These are phyloP conservation scores for Kwoniella europaea DNA, from an alignment of 768 basidiomycete species.

Conservation along the genomic window DNA sequence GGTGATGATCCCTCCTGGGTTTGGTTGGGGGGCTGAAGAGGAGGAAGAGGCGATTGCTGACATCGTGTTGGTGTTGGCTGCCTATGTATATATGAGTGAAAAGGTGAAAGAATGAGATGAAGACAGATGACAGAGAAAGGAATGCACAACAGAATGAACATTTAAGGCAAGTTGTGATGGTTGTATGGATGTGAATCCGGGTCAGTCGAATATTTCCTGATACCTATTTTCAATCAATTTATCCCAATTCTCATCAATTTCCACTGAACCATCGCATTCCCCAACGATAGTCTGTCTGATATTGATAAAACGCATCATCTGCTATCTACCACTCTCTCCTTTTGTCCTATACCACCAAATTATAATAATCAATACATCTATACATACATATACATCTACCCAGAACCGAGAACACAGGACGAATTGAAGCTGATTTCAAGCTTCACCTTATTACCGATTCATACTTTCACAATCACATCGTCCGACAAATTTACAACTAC, in stretches of 20 bases:
- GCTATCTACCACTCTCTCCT: not conserved
- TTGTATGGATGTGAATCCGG: not conserved
- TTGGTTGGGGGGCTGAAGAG: conserved; percentile 27
- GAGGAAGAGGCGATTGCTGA: conserved; percentile 23
- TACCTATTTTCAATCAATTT: conserved; percentile 19
- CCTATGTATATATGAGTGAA: not conserved
- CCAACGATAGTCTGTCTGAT: not conserved
- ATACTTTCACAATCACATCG: not conserved
- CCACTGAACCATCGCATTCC: not conserved
- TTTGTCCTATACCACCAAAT: not conserved
- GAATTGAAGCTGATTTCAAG: not conserved
- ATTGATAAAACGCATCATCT: not conserved
- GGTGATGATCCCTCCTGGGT: conserved; percentile 44
- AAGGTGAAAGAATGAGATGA: not conserved
- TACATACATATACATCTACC: not conserved
- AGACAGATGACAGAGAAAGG: not conserved
- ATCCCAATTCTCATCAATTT: conserved; percentile 16
- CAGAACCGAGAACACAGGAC: conserved; percentile 1
- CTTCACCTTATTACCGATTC: not conserved
- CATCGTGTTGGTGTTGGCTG: conserved; percentile 1
- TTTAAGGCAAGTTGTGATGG: not conserved
- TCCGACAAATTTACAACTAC: conserved; percentile 3
- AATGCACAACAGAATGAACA: not conserved
- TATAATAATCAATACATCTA: not conserved
- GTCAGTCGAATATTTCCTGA: conserved; percentile 15